phyloP scores from a whole-genome alignment of 495 filamentous ascomycete genomes.

The Neurospora cerealis region DNA sequence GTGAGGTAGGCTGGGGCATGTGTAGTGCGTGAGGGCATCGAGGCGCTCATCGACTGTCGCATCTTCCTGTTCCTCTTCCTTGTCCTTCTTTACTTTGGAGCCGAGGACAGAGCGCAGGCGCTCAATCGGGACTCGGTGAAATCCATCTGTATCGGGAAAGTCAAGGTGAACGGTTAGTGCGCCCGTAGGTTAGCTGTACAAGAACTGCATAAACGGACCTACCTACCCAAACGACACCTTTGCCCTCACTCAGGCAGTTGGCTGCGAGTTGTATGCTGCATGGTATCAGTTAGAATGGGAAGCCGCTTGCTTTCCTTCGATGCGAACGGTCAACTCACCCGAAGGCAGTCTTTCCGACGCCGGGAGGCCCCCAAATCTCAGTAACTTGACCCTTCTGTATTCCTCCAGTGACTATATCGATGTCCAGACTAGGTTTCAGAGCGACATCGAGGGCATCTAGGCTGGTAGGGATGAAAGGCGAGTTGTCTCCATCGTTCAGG shows the following conservation, averaged over 20 bases:
- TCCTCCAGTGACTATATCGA: conserved; percentile 31
- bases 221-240: conserved; percentile 82
- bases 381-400: conserved; percentile 69
- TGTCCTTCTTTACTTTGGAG: not conserved
- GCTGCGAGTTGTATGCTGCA: conserved; percentile 57
- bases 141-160: conserved; percentile 18
- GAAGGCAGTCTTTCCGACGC: conserved; percentile 77
- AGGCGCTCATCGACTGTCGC: not conserved
- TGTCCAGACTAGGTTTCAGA: conserved; percentile 14
- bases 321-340: conserved; percentile 39
- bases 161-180: conserved; percentile 3
- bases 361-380: conserved; percentile 84
- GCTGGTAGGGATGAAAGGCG: conserved; percentile 54
- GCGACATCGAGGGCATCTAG: conserved; percentile 48
- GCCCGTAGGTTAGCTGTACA: conserved; percentile 2
- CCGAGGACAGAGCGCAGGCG: conserved; percentile 14
- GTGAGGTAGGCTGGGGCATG: conserved; percentile 56
- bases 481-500: conserved; percentile 31
- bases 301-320: not conserved
- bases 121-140: conserved; percentile 21
- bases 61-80: not conserved
- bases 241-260: conserved; percentile 50
- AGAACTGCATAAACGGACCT: conserved; percentile 44
- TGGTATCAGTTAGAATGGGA: not conserved
- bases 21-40: conserved; percentile 20